A percentile compares a stretch with the other conserved stretches of the same genome.
Evolutionary conservation across 2,329 filamentous ascomycete genomes (phyloP).

Genomic region (Botrytis porri): DNA sequence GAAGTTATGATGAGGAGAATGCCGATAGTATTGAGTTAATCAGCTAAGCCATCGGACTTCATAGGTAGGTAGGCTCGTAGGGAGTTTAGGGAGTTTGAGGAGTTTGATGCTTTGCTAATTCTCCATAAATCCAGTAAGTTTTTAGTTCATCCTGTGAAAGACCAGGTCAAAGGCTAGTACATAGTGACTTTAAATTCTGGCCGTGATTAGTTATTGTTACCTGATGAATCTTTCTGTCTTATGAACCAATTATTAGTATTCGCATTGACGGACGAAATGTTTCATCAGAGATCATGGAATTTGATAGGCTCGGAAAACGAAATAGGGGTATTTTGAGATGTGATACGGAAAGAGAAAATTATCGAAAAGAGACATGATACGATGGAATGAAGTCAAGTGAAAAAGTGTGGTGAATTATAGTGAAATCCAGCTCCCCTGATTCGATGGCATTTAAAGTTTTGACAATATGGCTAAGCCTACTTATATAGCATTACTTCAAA

Average conservation of each 20-base stretch:
- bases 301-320: slow-evolving; percentile 1
- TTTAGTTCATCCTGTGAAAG: background rate
- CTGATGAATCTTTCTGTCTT: too few relatives aligned
- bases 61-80: too few relatives aligned
- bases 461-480: background rate
- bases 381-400: background rate
- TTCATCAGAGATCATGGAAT: background rate
- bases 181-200: too few relatives aligned
- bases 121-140: background rate
- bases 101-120: background rate
- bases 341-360: background rate
- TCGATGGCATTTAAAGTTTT: background rate
- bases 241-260: background rate
- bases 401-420: background rate
- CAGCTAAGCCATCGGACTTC: background rate
- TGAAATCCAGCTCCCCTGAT: background rate
- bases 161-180: background rate
- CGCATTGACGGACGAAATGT: background rate
- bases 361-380: background rate
- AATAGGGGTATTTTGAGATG: background rate
- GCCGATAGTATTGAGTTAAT: background rate
- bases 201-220: background rate
- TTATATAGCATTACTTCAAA: background rate
- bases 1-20: background rate
- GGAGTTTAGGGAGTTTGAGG: background rate